Conservation (phyloP, 106 monocot species). For the Agapanthus africanus region DNA sequence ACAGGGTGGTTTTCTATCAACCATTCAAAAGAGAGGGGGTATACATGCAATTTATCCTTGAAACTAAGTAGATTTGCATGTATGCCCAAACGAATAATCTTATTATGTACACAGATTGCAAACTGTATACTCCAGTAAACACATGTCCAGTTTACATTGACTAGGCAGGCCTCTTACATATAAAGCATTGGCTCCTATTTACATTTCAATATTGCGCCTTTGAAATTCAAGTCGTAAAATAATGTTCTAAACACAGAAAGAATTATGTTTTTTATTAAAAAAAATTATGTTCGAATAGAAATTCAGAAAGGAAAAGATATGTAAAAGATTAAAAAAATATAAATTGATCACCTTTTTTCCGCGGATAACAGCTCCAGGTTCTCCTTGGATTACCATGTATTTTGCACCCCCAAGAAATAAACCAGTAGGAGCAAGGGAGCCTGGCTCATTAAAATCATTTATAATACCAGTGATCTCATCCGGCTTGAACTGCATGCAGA, state of each 20-base stretch:
- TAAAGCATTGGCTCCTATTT: not conserved
- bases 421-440: constrained; percentile 49
- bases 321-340: not conserved
- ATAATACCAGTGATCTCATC: constrained; percentile 40
- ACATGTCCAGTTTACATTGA: not conserved
- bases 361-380: constrained; percentile 57
- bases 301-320: not conserved
- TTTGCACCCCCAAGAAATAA: constrained; percentile 35
- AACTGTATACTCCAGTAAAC: not conserved
- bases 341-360: constrained; percentile 31
- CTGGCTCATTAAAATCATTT: constrained; percentile 60
- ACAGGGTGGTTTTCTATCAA: too few species aligned
- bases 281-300: not conserved
- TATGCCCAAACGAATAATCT: not conserved
- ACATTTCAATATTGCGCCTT: not conserved
- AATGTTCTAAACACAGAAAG: not conserved
- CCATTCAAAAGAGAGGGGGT: too few species aligned
- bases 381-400: constrained; percentile 63
- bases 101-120: not conserved
- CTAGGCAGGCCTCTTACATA: not conserved
- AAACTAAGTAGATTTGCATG: not conserved
- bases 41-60: too few species aligned
- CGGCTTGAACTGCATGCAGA: constrained; percentile 34
- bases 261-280: constrained; percentile 4
- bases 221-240: not conserved